Base-by-base conservation (phyloP, 1,139 yeast genomes). In the Yamadazyma jaroonii region DNA sequence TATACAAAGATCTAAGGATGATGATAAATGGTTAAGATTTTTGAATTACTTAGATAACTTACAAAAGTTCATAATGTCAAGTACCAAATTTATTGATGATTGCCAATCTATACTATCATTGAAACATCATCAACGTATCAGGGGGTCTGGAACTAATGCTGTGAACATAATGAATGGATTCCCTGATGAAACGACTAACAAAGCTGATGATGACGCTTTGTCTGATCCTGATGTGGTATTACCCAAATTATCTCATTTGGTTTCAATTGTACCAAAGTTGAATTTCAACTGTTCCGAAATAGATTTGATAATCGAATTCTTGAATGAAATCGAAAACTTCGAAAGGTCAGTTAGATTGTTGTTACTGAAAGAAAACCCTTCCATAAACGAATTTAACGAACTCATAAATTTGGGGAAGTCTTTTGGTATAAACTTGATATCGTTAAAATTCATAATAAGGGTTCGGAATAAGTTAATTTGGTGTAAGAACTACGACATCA, bases 281-380 rank as follows among this genome's bases (percentile, higher is more conserved):
- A 72, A 75, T 17, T 77, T 84, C 40, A 57, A 69, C 3, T 64
- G 79, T 26, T 69, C 78, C 1, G 92, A 84, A 52, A 67, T 79
- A 41, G 81, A 75, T n/a, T 81, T 75, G 47, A 58, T 84, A 7
- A 45, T 72, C 9, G 83, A 77, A 43, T 69, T 81, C 37, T 72
- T 74, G 15, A 58, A 53, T 26, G 84, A 79, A 46, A 71, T 84
- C 32, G 70, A 67, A 36, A 68, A 69, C 35, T 84, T 74, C 54
- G 81, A 77, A 43, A 57, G 65, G 31, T 72, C 75, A 9, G 78
- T 79, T 22, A 54, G 74, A 12, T 47, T 56, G 4, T 58, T 73
- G 17, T 47, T 70, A 9, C 47, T 61, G 1, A 66, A 54, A 39
- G 50, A 50, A 11, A 48, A 47, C 28, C 59, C 57, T 29, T 46